Evolutionary conservation across 2,329 filamentous ascomycete genomes (phyloP).

Genomic region (Trichophyton mentagrophytes): DNA sequence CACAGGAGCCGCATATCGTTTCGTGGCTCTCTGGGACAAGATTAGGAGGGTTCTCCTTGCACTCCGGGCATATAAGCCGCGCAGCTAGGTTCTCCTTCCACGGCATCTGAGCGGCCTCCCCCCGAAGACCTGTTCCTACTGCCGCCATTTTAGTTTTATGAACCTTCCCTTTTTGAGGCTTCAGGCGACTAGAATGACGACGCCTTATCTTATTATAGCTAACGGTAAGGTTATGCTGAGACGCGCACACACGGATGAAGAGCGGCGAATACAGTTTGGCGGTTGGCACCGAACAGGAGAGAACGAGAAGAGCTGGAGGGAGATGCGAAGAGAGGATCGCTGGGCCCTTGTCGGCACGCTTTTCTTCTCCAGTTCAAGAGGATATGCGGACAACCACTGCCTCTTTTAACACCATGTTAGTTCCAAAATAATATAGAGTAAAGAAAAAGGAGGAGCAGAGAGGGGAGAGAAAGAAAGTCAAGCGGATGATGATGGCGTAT

Average conservation of each 20-base stretch:
- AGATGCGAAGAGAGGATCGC: neutral
- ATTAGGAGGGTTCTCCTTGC: constrained; percentile 81
- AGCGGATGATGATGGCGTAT: no score
- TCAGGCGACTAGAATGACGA: constrained; percentile 25
- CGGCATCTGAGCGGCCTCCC: constrained; percentile 30
- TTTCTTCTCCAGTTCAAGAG: neutral
- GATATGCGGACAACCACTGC: constrained; percentile 11
- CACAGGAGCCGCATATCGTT: constrained; percentile 84
- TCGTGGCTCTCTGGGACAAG: constrained; percentile 90
- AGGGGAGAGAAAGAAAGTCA: neutral
- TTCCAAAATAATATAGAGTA: constrained; percentile 11
- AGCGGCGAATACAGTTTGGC: constrained; percentile 61
- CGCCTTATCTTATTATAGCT: constrained; percentile 34
- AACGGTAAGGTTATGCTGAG: constrained; percentile 35
- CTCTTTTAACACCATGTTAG: constrained; percentile 27
- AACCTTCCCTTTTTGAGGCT: constrained; percentile 14
- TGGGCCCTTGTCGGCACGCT: neutral
- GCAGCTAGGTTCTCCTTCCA: constrained; percentile 81
- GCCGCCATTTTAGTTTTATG: constrained; percentile 24
- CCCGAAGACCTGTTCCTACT: constrained; percentile 32
- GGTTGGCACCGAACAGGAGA: constrained; percentile 18
- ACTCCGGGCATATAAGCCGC: constrained; percentile 76
- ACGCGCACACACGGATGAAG: constrained; percentile 47
- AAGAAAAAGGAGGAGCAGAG: neutral
- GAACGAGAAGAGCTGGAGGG: neutral